Conservation (phyloP, 768 basidiomycete genomes). For the Suillus subalutaceus region DNA sequence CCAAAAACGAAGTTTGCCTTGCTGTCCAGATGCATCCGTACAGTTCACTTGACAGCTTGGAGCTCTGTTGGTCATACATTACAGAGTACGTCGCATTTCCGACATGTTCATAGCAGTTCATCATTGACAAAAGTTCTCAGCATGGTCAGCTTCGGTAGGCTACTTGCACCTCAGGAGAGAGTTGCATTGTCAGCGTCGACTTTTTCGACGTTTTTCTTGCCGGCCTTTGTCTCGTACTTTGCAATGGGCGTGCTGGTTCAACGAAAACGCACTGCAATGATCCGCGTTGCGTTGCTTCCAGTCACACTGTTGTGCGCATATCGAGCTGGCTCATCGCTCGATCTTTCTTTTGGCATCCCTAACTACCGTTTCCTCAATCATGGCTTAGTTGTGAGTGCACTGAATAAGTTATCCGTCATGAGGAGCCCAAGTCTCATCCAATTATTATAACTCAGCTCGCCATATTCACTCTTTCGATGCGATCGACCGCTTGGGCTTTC, state of each 20-base stretch:
- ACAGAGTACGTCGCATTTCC: neutral
- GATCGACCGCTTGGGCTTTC: conserved; percentile 27
- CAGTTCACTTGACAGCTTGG: neutral
- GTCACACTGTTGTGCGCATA: conserved; percentile 48
- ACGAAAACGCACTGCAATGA: conserved; percentile 39
- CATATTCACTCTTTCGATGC: conserved; percentile 30
- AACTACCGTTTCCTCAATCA: conserved; percentile 25
- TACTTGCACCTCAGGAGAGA: conserved; percentile 9
- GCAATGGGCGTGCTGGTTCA: conserved; percentile 56
- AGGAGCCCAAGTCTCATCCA: conserved; percentile 9
- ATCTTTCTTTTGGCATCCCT: conserved; percentile 23
- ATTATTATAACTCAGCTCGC: conserved; percentile 17
- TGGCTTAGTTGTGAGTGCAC: conserved; percentile 21
- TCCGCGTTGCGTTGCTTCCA: conserved; percentile 53
- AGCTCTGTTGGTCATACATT: neutral
- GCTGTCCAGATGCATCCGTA: neutral
- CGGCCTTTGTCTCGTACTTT: conserved; percentile 49
- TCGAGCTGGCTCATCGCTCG: conserved; percentile 36
- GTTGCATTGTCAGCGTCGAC: conserved; percentile 27
- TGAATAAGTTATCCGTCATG: neutral
- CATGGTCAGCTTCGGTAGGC: neutral
- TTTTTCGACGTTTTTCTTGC: conserved; percentile 41
- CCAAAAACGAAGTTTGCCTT: neutral
- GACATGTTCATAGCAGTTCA: neutral
- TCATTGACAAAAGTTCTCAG: conserved; percentile 1